A percentile compares a stretch with the other conserved stretches of the same genome.
These are phyloP conservation scores for Osmanthus fragrans DNA, from an alignment of 257 asterid genomes.

Conservation along the genomic window DNA sequence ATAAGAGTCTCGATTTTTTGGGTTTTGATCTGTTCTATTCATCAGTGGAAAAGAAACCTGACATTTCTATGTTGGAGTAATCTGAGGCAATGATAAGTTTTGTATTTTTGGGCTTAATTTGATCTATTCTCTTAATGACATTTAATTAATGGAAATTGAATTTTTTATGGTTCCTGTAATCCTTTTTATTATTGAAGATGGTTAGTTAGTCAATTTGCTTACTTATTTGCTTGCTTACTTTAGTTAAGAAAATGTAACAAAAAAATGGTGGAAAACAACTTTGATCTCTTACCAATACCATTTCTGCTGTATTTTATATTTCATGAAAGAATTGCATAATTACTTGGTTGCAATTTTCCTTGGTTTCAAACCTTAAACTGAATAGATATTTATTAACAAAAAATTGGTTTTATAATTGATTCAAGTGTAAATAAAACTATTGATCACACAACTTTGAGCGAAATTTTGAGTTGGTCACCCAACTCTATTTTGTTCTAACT, in stretches of 20 bases:
- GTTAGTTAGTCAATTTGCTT: not conserved
- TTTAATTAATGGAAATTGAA: not conserved
- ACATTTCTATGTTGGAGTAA: not conserved
- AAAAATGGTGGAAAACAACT: not conserved
- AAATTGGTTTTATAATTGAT: not conserved
- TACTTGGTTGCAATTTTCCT: not conserved
- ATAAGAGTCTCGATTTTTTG: too few relatives aligned
- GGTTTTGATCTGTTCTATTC: not conserved
- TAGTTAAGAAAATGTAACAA: not conserved
- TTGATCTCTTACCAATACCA: not conserved
- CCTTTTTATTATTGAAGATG: not conserved
- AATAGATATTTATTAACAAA: not conserved
- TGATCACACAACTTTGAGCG: not conserved
- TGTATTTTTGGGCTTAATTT: not conserved
- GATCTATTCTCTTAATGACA: not conserved
- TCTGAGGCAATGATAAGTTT: not conserved
- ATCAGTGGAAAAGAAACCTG: not conserved
- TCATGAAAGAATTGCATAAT: not conserved
- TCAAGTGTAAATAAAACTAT: not conserved
- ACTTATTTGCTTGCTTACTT: not conserved
- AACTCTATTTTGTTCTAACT: not conserved
- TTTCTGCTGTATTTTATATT: not conserved
- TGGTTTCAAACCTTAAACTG: not conserved
- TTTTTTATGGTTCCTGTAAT: not conserved
- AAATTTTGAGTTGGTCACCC: not conserved